phyloP scores from a whole-genome alignment of 331 rosid species.

The Rosa hybrid region DNA sequence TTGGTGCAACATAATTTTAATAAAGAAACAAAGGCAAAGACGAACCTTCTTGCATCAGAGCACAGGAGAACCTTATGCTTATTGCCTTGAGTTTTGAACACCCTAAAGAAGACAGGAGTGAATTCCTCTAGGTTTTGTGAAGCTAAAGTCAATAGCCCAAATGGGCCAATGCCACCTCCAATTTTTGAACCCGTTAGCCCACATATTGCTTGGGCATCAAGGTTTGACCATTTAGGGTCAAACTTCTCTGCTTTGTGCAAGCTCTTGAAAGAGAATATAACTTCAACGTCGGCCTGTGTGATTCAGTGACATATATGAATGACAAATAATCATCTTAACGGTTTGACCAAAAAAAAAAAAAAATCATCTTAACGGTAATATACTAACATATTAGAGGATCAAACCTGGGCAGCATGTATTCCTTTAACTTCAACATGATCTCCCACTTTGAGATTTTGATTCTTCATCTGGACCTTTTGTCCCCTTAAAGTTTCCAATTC shows the following conservation, averaged over 20 bases:
- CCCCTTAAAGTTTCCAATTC: constrained; percentile 57
- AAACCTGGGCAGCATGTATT: constrained; percentile 62
- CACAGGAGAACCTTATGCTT: constrained; percentile 74
- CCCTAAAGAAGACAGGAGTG: constrained; percentile 87
- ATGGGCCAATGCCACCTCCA: constrained; percentile 84
- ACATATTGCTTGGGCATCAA: constrained; percentile 64
- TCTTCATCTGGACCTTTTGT: constrained; percentile 32
- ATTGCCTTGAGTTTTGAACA: constrained; percentile 51
- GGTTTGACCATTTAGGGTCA: constrained; percentile 60
- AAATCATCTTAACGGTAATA: not conserved
- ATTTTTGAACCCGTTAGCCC: constrained; percentile 46
- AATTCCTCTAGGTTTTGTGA: constrained; percentile 62
- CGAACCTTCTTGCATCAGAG: constrained; percentile 58
- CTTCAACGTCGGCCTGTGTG: constrained; percentile 80
- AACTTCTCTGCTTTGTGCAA: constrained; percentile 70
- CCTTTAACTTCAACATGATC: constrained; percentile 45
- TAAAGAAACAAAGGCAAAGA: not conserved
- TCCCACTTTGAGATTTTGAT: constrained; percentile 43
- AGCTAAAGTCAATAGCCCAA: constrained; percentile 82
- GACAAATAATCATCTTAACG: not conserved
- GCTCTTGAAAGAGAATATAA: constrained; percentile 56
- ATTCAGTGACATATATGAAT: not conserved
- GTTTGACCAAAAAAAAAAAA: too few relatives aligned
- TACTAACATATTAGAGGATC: not conserved
- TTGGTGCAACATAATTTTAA: not conserved